Conservation (phyloP, 176 grass and related monocot species). For the Chrysopogon serrulatus region DNA sequence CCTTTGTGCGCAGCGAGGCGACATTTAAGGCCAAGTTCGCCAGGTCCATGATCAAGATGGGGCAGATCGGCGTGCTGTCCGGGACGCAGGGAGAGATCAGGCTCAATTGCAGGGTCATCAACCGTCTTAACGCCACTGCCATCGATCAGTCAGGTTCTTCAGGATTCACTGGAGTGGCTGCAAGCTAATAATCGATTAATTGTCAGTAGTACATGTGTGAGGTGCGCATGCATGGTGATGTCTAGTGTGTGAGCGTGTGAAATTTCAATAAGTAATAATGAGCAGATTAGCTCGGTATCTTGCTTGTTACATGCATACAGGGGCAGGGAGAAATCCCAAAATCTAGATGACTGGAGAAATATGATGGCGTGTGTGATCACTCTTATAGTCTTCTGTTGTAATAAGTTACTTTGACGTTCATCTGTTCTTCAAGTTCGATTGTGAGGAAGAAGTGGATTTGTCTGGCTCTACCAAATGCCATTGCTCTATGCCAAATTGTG, state of each 20-base stretch:
- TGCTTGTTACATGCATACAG: neutral
- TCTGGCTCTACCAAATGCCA: too few relatives aligned
- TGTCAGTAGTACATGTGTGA: too few relatives aligned
- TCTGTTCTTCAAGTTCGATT: too few relatives aligned
- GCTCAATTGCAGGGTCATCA: slow-evolving; percentile 43
- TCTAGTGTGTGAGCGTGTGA: neutral
- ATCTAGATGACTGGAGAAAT: neutral
- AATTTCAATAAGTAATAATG: neutral
- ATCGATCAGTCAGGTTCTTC: neutral
- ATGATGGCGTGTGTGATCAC: too few relatives aligned
- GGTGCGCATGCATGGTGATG: neutral
- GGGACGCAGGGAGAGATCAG: slow-evolving; percentile 60
- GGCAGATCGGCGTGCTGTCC: slow-evolving; percentile 40
- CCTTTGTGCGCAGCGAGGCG: slow-evolving; percentile 34
- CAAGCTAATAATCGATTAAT: too few relatives aligned
- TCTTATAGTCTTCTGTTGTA: too few relatives aligned
- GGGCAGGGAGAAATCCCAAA: neutral
- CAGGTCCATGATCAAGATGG: slow-evolving; percentile 69
- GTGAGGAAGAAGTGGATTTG: too few relatives aligned
- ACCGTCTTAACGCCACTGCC: too few relatives aligned
- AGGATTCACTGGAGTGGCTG: neutral
- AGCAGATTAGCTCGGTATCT: neutral
- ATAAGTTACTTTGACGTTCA: too few relatives aligned
- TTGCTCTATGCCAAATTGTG: too few relatives aligned
- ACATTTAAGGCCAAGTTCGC: slow-evolving; percentile 31